Base-by-base conservation (phyloP, 352 stramenopile species). In the Globisporangium recalcitrans region DNA sequence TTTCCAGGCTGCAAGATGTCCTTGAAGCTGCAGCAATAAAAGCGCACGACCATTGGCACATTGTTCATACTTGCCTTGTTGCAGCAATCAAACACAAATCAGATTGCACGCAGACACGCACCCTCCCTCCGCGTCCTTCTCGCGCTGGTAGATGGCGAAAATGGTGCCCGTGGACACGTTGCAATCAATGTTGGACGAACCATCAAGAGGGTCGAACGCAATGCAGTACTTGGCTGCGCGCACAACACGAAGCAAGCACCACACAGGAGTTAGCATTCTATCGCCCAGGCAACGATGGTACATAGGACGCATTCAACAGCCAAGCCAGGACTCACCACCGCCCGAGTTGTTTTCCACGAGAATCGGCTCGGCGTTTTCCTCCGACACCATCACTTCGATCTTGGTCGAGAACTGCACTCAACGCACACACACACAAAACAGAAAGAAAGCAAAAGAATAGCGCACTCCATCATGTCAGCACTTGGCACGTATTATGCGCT, bases 131-230 rank as follows among this genome's bases (percentile, higher is more conserved):
- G 73, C 74, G 60, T 63, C 67, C 36, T 61, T 60, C 34, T 89
- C 74, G 57, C 88, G 91, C 67, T 98, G 85, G 74, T 98, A 99
- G 42, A 99, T 98, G 59, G 87, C 91, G 72, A 99, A 99, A 74
- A 99, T 99, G 44, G 97, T 99, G 57, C 97, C 97, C 29, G 98
- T 98, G 49, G 95, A 99, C 32, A 99, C 96, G 73, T 99, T 99
- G 75, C 97, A 99, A 78, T 99, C 97, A 90, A 99, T 99, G 80
- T 99, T 99, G 52, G 90, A 98, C 22, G 95, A 99, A 48, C 97
- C 97, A 73, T 99, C 97, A 0, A 99, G 81, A 51, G 97, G 97
- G 72, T 99, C 97, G 67, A 99, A 99, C 8, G 95, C 96, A 63
- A 99, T 98, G 78, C 94, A 98, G 87, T 98, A 99, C 78, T 97